Conservation (phyloP, 2,329 filamentous ascomycete species). For the Aspergillus clavatus region DNA sequence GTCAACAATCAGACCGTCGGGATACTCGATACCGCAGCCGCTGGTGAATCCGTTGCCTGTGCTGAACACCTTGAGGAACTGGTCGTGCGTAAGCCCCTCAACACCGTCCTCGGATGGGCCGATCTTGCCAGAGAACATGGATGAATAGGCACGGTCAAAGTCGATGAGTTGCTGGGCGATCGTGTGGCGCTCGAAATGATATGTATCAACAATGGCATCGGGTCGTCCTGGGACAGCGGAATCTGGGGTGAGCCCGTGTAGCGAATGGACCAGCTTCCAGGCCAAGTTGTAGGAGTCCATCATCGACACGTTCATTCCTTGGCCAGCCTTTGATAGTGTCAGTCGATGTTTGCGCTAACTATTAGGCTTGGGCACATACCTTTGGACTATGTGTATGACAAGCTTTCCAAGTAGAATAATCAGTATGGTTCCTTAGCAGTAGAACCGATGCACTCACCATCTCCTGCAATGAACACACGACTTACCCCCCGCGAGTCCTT, state of each 20-base stretch:
- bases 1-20: constrained; percentile 25
- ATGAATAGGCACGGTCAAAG: constrained; percentile 38
- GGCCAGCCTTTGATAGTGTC: constrained; percentile 50
- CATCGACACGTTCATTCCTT: constrained; percentile 78
- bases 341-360: constrained; percentile 5
- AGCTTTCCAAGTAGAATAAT: constrained; percentile 38
- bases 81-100: constrained; percentile 27
- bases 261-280: constrained; percentile 37
- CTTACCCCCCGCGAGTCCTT: constrained; percentile 64
- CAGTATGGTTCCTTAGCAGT: background rate
- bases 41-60: constrained; percentile 37
- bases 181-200: constrained; percentile 34
- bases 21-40: constrained; percentile 38
- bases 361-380: constrained; percentile 16
- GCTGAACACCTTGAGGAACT: constrained; percentile 35
- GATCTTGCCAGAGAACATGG: constrained; percentile 39
- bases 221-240: constrained; percentile 6
- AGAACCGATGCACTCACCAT: constrained; percentile 40
- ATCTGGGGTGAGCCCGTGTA: constrained; percentile 33
- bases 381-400: constrained; percentile 76
- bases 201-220: constrained; percentile 33
- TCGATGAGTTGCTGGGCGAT: constrained; percentile 37
- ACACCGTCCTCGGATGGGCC: constrained; percentile 20
- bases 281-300: constrained; percentile 48
- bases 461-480: constrained; percentile 68